phyloP scores from a whole-genome alignment of 1,284 basidiomycete genomes.

The Puccinia novopanici region DNA sequence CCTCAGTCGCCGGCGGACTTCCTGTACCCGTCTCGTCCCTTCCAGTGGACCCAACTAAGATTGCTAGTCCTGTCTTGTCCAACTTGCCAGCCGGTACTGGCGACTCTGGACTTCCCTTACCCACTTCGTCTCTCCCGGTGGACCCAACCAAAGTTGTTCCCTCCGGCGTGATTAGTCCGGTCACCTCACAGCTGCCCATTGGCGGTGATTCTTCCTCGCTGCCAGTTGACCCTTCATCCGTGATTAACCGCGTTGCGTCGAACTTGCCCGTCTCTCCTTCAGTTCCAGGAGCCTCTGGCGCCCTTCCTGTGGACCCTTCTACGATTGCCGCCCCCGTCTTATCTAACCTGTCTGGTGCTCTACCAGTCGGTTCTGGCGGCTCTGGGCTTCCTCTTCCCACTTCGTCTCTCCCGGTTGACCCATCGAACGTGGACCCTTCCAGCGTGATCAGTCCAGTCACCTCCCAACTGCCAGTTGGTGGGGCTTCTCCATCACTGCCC shows the following conservation, averaged over 20 bases:
- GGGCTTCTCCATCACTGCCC: neutral
- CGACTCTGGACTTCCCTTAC: neutral
- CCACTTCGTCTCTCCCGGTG: neutral
- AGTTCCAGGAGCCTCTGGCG: neutral
- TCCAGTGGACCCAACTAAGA: neutral
- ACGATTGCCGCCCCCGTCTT: too few species aligned
- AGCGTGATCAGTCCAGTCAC: neutral
- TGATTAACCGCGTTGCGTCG: neutral
- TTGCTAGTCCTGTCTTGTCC: neutral
- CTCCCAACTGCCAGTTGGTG: neutral
- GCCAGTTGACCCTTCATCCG: neutral
- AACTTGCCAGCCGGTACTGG: neutral
- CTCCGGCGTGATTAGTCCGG: neutral
- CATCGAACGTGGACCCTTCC: neutral
- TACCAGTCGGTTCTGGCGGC: too few species aligned
- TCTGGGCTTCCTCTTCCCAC: too few species aligned
- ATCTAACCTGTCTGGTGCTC: too few species aligned
- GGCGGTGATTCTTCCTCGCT: neutral
- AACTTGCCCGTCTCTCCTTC: neutral
- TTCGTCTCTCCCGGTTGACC: neutral
- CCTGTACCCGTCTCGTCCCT: neutral
- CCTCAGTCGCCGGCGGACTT: neutral
- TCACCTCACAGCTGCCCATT: too few species aligned
- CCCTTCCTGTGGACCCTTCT: neutral
- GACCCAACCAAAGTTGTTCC: neutral